Evolutionary conservation across 2,329 filamentous ascomycete genomes (phyloP).

Genomic region (Penicillium sp.): DNA sequence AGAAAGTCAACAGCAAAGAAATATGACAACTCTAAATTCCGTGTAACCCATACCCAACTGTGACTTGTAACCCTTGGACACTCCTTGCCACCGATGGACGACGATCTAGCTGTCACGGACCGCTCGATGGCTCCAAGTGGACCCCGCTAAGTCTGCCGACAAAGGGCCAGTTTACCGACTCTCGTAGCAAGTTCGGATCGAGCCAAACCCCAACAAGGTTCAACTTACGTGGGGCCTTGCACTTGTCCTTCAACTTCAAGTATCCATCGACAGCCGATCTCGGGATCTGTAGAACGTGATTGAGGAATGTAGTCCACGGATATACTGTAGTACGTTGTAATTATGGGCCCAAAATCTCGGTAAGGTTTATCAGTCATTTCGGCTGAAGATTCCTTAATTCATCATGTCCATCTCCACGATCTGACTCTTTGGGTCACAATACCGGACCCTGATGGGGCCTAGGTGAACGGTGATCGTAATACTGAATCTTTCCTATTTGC

Average conservation of each 20-base stretch:
- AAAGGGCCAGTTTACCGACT: conserved; percentile 1
- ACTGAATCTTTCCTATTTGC: conserved; percentile 3
- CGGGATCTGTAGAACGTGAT: conserved; percentile 19
- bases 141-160: conserved; percentile 18
- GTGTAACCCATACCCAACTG: no score
- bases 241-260: conserved; percentile 10
- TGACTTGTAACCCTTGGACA: neutral
- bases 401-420: conserved; percentile 27
- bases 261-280: conserved; percentile 32
- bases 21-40: neutral
- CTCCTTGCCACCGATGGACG: neutral
- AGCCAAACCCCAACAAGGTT: neutral
- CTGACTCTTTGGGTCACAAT: conserved; percentile 16
- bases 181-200: conserved; percentile 9
- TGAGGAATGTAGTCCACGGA: neutral
- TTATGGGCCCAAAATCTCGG: conserved; percentile 5
- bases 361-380: conserved; percentile 17
- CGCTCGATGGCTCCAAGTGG: conserved; percentile 9
- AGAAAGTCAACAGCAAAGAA: neutral
- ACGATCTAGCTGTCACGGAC: conserved; percentile 7
- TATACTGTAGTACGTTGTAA: neutral
- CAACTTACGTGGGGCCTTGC: no score
- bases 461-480: conserved; percentile 24
- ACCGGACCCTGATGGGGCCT: conserved; percentile 26
- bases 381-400: conserved; percentile 31